Conservation (phyloP, 2,329 filamentous ascomycete genomes). For the Passalora sequoiae region DNA sequence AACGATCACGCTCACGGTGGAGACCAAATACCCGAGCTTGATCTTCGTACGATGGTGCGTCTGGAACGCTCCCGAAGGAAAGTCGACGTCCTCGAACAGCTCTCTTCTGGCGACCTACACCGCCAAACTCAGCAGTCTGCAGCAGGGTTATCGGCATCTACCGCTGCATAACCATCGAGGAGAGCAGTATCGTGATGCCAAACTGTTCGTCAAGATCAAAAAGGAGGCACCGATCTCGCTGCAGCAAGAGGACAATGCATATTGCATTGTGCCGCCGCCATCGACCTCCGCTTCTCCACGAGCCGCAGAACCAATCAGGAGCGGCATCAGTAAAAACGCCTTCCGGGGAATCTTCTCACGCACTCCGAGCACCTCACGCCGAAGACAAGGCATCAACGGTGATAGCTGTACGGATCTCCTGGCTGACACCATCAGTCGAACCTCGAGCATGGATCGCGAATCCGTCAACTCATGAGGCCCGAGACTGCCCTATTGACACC, state of each 20-base stretch:
- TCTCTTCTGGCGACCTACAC: slow-evolving; percentile 79
- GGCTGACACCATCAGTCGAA: slow-evolving; percentile 28
- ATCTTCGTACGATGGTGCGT: slow-evolving; percentile 93
- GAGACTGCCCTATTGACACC: slow-evolving; percentile 3
- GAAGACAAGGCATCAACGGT: slow-evolving; percentile 24
- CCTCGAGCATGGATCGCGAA: slow-evolving; percentile 33
- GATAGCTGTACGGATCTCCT: slow-evolving; percentile 16
- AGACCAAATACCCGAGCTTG: slow-evolving; percentile 89
- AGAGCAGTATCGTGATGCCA: slow-evolving; percentile 91
- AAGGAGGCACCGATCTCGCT: slow-evolving; percentile 43
- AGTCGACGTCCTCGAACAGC: slow-evolving; percentile 57
- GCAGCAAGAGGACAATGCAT: slow-evolving; percentile 27
- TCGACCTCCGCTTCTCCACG: slow-evolving; percentile 23
- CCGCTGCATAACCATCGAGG: slow-evolving; percentile 83
- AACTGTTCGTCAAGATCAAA: slow-evolving; percentile 83
- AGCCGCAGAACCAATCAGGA: slow-evolving; percentile 14
- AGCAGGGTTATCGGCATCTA: slow-evolving; percentile 87
- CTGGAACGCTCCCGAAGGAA: slow-evolving; percentile 75
- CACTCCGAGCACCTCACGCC: slow-evolving; percentile 38
- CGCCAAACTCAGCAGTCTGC: slow-evolving; percentile 81
- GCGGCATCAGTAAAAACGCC: background rate
- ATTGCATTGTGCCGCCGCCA: slow-evolving; percentile 19
- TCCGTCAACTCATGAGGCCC: slow-evolving; percentile 15
- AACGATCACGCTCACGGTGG: slow-evolving; percentile 71
- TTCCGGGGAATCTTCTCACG: slow-evolving; percentile 40